Base-by-base conservation (phyloP, 2,329 filamentous ascomycete genomes). In the Fusarium globosum region DNA sequence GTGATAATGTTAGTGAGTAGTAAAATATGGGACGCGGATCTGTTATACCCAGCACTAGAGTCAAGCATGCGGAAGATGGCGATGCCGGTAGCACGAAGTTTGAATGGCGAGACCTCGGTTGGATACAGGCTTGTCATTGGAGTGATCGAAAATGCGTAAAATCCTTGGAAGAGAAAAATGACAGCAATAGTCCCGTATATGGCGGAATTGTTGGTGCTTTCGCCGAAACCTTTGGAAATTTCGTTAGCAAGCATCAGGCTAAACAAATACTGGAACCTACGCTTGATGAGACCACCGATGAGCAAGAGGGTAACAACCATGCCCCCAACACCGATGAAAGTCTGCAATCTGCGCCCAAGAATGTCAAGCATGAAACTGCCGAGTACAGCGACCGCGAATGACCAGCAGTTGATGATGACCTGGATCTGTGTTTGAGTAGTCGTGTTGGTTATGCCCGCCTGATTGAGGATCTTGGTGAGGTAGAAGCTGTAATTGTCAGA, bases 11-110 rank as follows among this genome's bases (percentile, higher is more conserved):
- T 21, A 52, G 49, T 33, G 12, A 33, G 33, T 33, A 12, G 33
- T 33, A 33, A 33, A 14, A 14, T 33, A 33, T 14, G 33, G 5
- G 33, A 13, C 33, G 7, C 12, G 33, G 33, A 21, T 13, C 11
- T n/a, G 18, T 13, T 2, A 2, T 60, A 60, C 57, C 57, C 57
- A 30, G 57, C 48, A 23, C 36, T 30, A 1, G 57, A 60, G 36
- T 60, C 57, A 18, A 60, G 46, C 57, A 60, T 60, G n/a, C 57
- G 57, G 21, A 60, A 60, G 14, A 60, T 60, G 11, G 57, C 57
- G 12, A 60, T 60, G 20, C 57, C 46, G 6, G 57, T 60, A 35
- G 57, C 57, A 16, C 57, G 57, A 4, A 60, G 28, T 26, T 51
- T 60, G 21, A 60, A 60, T 41, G 57, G 46, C 1, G 57, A 60